Base-by-base conservation (phyloP, 768 basidiomycete genomes). In the Agrocybe chaxingu region DNA sequence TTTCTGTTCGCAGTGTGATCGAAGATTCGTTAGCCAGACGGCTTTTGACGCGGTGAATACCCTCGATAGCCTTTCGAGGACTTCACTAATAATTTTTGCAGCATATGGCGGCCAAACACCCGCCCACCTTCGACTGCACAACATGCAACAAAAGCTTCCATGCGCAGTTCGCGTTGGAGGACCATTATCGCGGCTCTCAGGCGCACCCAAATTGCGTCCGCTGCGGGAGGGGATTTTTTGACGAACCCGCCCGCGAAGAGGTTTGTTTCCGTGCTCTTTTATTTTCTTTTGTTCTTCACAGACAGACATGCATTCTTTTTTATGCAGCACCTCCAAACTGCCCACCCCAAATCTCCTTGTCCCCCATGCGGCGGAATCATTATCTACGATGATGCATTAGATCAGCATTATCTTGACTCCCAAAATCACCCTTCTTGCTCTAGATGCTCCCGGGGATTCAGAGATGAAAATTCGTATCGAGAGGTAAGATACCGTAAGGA, bases 151-250 rank as follows among this genome's bases (percentile, higher is more conserved):
- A 68, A 38, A 61, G 54, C 4, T 76, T 65, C 49, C 57, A 62
- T 33, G 68, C 66, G 12, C 66, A 63, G 11, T 66, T 68, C 43
- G 69, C 71, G 2, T 57, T 77, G 16, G 70, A 75, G 10, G 75
- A 76, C 50, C 77, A 79, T 50, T 79, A 74, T 54, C 65, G 74
- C 29, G 77, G 75, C 6, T 71, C 73, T 8, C 52, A 66, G 29
- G 59, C 63, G 4, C 77, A 79, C 57, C 76, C 77, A 1, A 79
- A 75, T 38, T 79, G 77, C 54, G 45, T 57, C 8, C 64, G 68
- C 18, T 79, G 77, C 52, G 71, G 74, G 8, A 59, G 68, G 40
- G 78, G 76, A 3, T 77, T 74, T 45, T 60, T 63, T 32, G 71
- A 78, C 51, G 45, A 53, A 24, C 42, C 41, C 2, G 60, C 65